Evolutionary conservation across 2,329 filamentous ascomycete species (phyloP).

Genomic region (Chrysoporthe austroafricana): DNA sequence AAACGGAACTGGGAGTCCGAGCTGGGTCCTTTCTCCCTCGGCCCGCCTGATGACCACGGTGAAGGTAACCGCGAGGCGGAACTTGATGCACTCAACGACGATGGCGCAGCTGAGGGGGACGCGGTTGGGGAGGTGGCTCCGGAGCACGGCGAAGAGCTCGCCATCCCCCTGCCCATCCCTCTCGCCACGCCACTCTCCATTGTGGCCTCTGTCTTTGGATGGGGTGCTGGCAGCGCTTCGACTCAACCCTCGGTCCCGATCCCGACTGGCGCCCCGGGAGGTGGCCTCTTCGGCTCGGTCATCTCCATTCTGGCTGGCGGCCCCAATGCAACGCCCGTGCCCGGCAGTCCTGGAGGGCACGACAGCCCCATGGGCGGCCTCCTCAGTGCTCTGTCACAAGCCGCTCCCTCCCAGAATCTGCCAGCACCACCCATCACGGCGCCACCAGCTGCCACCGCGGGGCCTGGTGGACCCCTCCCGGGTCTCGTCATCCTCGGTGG

Average conservation of each 20-base stretch:
- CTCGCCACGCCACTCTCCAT: slow-evolving; percentile 13
- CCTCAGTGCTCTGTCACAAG: slow-evolving; percentile 26
- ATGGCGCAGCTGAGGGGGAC: background rate
- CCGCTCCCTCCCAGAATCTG: slow-evolving; percentile 12
- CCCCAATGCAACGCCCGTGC: slow-evolving; percentile 14
- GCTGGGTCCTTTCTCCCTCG: slow-evolving; percentile 18
- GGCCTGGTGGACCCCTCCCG: background rate
- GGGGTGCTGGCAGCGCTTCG: slow-evolving; percentile 6
- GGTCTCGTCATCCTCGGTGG: slow-evolving; percentile 21
- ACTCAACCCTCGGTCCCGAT: background rate
- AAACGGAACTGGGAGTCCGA: slow-evolving; percentile 26
- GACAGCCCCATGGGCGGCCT: slow-evolving; percentile 20
- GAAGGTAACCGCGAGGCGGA: background rate
- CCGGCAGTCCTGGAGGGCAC: background rate
- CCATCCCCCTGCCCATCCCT: slow-evolving; percentile 16
- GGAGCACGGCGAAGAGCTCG: slow-evolving; percentile 1
- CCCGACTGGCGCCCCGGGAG: background rate
- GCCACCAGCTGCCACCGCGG: slow-evolving; percentile 12
- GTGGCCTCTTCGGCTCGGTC: slow-evolving; percentile 23
- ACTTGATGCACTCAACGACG: background rate
- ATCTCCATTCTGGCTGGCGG: slow-evolving; percentile 25
- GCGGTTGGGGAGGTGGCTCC: background rate
- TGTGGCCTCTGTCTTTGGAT: slow-evolving; percentile 22
- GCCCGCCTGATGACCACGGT: background rate
- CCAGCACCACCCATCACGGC: slow-evolving; percentile 6